A percentile compares a stretch with the other conserved stretches of the same genome.
These are phyloP conservation scores for Penicillium waksmanii DNA, from an alignment of 495 filamentous ascomycete genomes.

Conservation along the genomic window DNA sequence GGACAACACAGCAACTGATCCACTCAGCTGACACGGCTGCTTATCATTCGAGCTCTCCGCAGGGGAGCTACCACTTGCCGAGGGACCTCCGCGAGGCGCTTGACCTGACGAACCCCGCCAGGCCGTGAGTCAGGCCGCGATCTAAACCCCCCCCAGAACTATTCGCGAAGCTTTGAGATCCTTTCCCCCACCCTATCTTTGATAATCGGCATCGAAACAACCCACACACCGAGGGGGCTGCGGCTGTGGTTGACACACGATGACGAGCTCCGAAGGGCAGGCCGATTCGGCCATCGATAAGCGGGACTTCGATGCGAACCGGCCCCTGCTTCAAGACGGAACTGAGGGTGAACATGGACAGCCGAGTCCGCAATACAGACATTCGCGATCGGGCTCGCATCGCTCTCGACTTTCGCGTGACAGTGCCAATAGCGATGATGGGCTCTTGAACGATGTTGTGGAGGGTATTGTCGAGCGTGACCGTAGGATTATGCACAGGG, in stretches of 20 bases:
- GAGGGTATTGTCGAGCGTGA: slow-evolving; percentile 64
- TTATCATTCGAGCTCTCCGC: slow-evolving; percentile 12
- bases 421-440: slow-evolving; percentile 47
- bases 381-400: slow-evolving; percentile 29
- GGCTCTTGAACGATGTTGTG: slow-evolving; percentile 63
- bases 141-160: neutral
- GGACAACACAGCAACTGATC: slow-evolving; percentile 29
- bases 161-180: neutral
- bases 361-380: slow-evolving; percentile 7
- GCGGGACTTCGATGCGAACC: slow-evolving; percentile 62
- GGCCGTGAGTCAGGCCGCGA: neutral
- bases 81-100: slow-evolving; percentile 8
- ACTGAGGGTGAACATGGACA: slow-evolving; percentile 27
- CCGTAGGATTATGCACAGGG: slow-evolving; percentile 52
- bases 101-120: slow-evolving; percentile 3
- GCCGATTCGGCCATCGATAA: slow-evolving; percentile 48
- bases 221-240: neutral
- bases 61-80: slow-evolving; percentile 8
- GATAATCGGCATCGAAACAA: neutral
- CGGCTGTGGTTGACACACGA: slow-evolving; percentile 16
- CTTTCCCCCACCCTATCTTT: neutral
- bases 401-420: slow-evolving; percentile 23
- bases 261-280: slow-evolving; percentile 36
- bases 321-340: slow-evolving; percentile 45
- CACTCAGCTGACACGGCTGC: slow-evolving; percentile 32